Base-by-base conservation (phyloP, 78 protist genomes). In the Polysphondylium violaceum region DNA sequence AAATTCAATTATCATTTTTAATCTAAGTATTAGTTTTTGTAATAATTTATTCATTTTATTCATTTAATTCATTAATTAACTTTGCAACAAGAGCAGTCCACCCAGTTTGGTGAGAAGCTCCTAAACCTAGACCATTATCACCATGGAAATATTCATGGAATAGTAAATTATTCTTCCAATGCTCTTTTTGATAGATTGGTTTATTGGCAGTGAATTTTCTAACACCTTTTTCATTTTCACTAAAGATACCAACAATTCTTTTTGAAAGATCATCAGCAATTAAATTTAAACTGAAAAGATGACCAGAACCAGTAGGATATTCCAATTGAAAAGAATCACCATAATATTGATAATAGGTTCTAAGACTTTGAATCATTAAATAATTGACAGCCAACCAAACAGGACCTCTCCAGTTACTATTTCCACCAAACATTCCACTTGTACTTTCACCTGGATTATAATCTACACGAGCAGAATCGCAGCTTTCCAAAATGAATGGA, bases 31-130 rank as follows among this genome's bases (percentile, higher is more conserved):
- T 53, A 2, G 11, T 53, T 53, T 4, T 53, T 53, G 11, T 12
- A 55, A n/a, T 12, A 55, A n/a, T 12, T 55, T 55, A 55, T 55
- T 55, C 21, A 14, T 35, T 63, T 63, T 59, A 8, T 25, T 59
- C 9, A 17, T 25, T 59, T 36, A 36, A 36, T 63, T 58, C 83
- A 19, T 56, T 25, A 64, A 78, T 78, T 44, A 78, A 51, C 23
- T 64, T 64, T 8, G 86, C 94, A 4, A 87, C 88, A 7, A 95
- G 77, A 1, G 95, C 89, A 17, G 97, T 94, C 97, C 96, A 94
- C 56, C 96, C 97, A 47, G 96, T 91, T 58, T 96, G 97, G 63
- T 96, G 97, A 44, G 40, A 35, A 25, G 97, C 97, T 7, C 97
- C 97, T 4, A 92, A 7, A 23, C 97, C 97, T 9, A 47, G 53